A percentile compares a stretch with the other conserved stretches of the same genome.
Evolutionary conservation across 148 eudicot species (phyloP).

Genomic region (Oxyria digyna): DNA sequence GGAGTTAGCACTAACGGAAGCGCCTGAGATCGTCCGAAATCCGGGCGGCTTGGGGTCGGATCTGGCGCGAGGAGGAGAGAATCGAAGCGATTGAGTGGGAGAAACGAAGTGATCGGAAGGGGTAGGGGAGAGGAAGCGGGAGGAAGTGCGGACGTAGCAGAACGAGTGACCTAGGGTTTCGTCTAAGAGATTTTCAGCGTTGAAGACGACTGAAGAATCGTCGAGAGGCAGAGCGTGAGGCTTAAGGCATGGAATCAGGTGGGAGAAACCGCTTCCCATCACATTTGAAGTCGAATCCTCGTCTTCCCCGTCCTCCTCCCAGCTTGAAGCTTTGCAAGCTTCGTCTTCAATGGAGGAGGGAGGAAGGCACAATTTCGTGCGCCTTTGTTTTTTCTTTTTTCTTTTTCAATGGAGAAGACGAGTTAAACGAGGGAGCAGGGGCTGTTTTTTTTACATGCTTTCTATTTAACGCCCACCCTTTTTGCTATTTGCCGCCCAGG

Average conservation of each 20-base stretch:
- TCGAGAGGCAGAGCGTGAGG: constrained; percentile 22
- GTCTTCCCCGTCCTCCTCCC: no score
- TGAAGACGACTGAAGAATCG: constrained; percentile 26
- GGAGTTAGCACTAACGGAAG: constrained; percentile 80
- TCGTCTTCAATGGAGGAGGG: background rate
- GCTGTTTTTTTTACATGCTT: no score
- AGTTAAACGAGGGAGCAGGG: no score
- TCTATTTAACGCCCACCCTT: no score
- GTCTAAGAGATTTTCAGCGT: constrained; percentile 38
- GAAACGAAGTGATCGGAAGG: constrained; percentile 77
- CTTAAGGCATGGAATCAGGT: constrained; percentile 64
- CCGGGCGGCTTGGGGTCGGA: constrained; percentile 27
- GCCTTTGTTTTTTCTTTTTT: background rate
- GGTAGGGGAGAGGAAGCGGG: constrained; percentile 68
- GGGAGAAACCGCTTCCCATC: no score
- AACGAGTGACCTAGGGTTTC: constrained; percentile 98
- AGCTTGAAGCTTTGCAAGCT: no score
- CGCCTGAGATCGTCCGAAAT: constrained; percentile 76
- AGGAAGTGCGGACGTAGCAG: constrained; percentile 78
- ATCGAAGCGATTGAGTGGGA: constrained; percentile 54
- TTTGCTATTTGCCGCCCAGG: no score
- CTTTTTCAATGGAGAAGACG: no score
- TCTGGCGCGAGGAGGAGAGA: constrained; percentile 36
- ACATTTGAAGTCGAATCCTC: no score
- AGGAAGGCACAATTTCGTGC: no score